Evolutionary conservation across 768 basidiomycete genomes (phyloP).

Genomic region (Leccinum disarticulatum): DNA sequence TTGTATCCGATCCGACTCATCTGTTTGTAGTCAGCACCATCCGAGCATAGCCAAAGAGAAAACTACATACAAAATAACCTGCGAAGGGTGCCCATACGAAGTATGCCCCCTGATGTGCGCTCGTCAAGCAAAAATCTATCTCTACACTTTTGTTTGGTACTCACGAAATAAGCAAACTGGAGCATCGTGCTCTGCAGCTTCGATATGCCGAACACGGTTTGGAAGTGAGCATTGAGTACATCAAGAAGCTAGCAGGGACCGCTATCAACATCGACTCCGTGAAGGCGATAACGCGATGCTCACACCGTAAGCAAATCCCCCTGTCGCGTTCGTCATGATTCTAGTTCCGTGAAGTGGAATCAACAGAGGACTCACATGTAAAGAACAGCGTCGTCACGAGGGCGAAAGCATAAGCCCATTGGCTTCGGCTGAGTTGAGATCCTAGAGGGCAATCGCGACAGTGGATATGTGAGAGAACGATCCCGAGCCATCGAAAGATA

Average conservation of each 20-base stretch:
- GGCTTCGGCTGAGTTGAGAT: constrained; percentile 42
- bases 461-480: not conserved
- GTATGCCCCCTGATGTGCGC: constrained; percentile 50
- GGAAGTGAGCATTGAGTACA: constrained; percentile 73
- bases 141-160: constrained; percentile 10
- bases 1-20: constrained; percentile 70
- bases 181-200: constrained; percentile 74
- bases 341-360: not conserved
- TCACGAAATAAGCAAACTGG: constrained; percentile 69
- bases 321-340: constrained; percentile 25
- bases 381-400: constrained; percentile 78
- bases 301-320: constrained; percentile 71
- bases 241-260: constrained; percentile 52
- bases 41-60: not conserved
- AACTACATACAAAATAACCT: constrained; percentile 49
- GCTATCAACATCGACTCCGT: constrained; percentile 16
- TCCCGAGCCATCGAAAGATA: not conserved
- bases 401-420: constrained; percentile 59
- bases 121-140: not conserved
- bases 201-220: constrained; percentile 61
- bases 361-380: constrained; percentile 47
- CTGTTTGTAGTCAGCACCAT: constrained; percentile 31
- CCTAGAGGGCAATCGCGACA: constrained; percentile 14
- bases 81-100: constrained; percentile 60
- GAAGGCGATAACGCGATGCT: constrained; percentile 16